These are phyloP conservation scores for Paracoccidioides brasiliensis DNA, from an alignment of 2,329 filamentous ascomycete species.

Conservation along the genomic window DNA sequence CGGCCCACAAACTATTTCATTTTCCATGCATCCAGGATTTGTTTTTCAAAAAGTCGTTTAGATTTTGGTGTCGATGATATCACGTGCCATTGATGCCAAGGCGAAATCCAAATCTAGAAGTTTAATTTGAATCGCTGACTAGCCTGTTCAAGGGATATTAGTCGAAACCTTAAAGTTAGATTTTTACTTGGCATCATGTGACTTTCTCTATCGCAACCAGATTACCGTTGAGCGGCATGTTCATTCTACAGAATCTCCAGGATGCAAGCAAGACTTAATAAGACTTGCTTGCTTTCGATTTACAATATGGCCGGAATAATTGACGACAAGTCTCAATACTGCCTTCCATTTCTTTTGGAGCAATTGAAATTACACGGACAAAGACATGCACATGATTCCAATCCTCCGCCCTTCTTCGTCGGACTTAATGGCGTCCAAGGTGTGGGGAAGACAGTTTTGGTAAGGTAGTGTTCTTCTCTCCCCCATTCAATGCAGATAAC, in stretches of 20 bases:
- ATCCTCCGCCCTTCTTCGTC: conserved; percentile 59
- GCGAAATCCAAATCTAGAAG: background rate
- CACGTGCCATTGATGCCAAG: background rate
- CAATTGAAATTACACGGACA: conserved; percentile 42
- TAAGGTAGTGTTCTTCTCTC: conserved; percentile 21
- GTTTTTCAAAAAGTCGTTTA: no score
- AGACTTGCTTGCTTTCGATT: no score
- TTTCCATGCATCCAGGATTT: no score
- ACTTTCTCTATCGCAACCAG: no score
- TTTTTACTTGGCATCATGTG: no score
- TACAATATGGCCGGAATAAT: conserved; percentile 40
- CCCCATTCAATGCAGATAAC: background rate
- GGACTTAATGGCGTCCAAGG: conserved; percentile 88
- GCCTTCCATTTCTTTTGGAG: conserved; percentile 61
- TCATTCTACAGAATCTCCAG: no score
- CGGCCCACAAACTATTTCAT: background rate
- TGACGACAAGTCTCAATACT: conserved; percentile 67
- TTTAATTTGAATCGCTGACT: background rate
- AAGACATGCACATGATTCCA: conserved; percentile 23
- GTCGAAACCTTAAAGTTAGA: background rate
- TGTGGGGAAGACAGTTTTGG: conserved; percentile 82
- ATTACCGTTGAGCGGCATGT: no score
- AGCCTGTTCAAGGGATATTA: background rate
- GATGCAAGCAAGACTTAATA: no score
- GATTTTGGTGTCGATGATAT: no score